Evolutionary conservation across 257 asterid species (phyloP), one percentile per base, ranked within the genome.

Genomic region (Asclepias syriaca): DNA sequence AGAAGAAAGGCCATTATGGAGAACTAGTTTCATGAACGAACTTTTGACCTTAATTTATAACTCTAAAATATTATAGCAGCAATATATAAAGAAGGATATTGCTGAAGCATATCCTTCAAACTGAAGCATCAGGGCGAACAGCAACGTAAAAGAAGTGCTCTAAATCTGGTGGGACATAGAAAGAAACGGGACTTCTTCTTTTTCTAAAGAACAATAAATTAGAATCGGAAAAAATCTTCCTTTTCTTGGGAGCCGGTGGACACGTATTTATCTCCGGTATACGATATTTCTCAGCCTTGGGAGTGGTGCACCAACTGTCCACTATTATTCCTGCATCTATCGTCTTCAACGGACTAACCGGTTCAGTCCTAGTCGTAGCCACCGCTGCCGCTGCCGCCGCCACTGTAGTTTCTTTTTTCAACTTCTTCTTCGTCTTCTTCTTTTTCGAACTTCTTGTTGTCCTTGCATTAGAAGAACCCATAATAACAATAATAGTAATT

Each of bases 241-340:
- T 73, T 82, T 90, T 92, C 87, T 87, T 90, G 0, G 98, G 98
- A 1, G 96, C 90, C 3, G 96, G 98, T 1, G 98, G 98, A 68
- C 98, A 92, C 16, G 90, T 88, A 18, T 59, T 77, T 16, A 87
- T 81, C 75, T 88, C 91, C 21, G 98, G 96, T 75, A 92, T 90
- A 29, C 82, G 77, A 75, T 46, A 84, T 65, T 84, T 88, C 51
- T 90, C 71, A 0, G 86, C 87, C 74, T 79, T 92, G 0, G 98
- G 98, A 24, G 98, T 92, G 0, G 84, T 76, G 64, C 96, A 89
- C 21, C 66, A 66, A 75, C 79, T 72, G 9, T 69, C 77, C 16
- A 43, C 65, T 11, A 8, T 37, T 43, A 53, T 3, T 11, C 51
- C 58, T 22, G 24, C 69, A 11, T 69, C 81, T 56, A 69, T 19